Conservation (phyloP, 2,329 filamentous ascomycete genomes). For the Claviceps pusilla region DNA sequence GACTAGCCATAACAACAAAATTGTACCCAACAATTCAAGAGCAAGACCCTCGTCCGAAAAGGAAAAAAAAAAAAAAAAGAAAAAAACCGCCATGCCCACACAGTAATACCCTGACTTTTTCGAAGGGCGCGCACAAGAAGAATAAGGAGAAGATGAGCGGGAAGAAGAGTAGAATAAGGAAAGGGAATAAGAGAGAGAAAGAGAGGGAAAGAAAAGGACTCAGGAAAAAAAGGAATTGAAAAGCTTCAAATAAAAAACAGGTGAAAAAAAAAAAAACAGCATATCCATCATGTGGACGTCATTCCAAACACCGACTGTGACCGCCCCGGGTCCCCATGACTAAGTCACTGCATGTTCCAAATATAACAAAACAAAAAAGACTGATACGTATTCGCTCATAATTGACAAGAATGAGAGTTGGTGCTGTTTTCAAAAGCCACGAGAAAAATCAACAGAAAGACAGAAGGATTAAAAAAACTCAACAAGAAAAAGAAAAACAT, state of each 20-base stretch:
- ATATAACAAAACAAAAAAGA: not conserved
- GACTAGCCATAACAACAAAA: not conserved
- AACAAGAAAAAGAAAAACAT: not conserved
- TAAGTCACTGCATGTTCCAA: not conserved
- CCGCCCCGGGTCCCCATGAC: not conserved
- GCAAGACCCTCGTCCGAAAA: not conserved
- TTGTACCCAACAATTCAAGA: not conserved
- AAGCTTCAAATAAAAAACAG: not conserved
- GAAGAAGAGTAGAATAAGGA: no score
- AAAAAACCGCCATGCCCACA: not conserved
- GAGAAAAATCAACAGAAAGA: not conserved
- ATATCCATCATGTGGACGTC: not conserved
- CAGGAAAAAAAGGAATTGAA: not conserved
- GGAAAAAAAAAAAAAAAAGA: not conserved
- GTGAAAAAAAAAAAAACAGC: not conserved
- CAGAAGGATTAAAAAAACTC: no score
- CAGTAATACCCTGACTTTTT: not conserved
- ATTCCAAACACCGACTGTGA: constrained; percentile 1
- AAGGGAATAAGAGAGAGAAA: no score
- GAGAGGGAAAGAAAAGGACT: no score
- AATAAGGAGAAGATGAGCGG: not conserved
- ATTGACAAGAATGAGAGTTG: not conserved
- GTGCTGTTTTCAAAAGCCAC: not conserved
- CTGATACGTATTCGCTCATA: not conserved
- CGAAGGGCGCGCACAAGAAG: not conserved